These are phyloP conservation scores for Rhodotorula sp. DNA, from an alignment of 1,284 basidiomycete genomes.

Conservation along the genomic window DNA sequence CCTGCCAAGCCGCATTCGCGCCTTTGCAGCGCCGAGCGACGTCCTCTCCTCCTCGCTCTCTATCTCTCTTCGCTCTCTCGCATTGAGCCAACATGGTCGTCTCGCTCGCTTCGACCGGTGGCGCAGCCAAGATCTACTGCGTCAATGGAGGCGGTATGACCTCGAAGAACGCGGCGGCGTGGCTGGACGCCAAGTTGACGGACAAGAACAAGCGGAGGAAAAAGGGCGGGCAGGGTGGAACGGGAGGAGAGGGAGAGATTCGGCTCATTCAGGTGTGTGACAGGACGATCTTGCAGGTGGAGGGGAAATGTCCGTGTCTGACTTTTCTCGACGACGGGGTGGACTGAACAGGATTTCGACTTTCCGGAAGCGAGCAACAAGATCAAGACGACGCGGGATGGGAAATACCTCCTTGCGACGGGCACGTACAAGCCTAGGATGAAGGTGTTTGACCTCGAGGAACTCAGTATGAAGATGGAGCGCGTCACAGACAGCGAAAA, in stretches of 20 bases:
- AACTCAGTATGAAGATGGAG: conserved; percentile 92
- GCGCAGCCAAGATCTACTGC: conserved; percentile 41
- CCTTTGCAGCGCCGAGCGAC: neutral
- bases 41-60: neutral
- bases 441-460: conserved; percentile 90
- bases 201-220: conserved; percentile 40
- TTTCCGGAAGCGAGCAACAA: conserved; percentile 95
- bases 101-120: conserved; percentile 42
- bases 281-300: neutral
- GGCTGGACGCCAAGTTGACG: conserved; percentile 40
- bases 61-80: too few relatives aligned
- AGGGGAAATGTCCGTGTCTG: neutral
- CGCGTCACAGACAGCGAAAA: conserved; percentile 95
- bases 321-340: too few relatives aligned
- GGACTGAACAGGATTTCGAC: conserved; percentile 76
- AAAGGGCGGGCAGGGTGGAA: conserved; percentile 40
- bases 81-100: conserved; percentile 39
- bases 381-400: conserved; percentile 86
- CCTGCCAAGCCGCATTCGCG: neutral
- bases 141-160: conserved; percentile 43
- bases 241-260: conserved; percentile 42
- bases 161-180: conserved; percentile 43
- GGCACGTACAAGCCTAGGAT: conserved; percentile 99
- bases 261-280: conserved; percentile 43
- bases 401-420: conserved; percentile 87